A percentile compares a stretch with the other conserved stretches of the same genome.
Evolutionary conservation across 257 asterid species (phyloP).

Genomic region (Plectranthus barbatus): DNA sequence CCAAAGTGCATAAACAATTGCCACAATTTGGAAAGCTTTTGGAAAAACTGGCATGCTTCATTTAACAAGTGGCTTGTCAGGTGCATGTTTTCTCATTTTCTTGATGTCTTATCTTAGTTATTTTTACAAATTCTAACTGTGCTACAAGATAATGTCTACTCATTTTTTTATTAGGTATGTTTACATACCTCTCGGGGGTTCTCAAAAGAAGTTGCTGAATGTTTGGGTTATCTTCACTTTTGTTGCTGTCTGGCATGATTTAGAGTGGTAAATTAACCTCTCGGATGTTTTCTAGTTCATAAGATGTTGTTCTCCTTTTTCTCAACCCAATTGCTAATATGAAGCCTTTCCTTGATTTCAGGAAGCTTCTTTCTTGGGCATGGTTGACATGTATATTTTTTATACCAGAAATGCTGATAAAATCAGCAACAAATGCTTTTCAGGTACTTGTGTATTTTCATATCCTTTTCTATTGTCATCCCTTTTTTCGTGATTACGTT

Average conservation of each 20-base stretch:
- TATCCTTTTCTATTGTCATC: not conserved
- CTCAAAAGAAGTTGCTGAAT: slow-evolving; percentile 75
- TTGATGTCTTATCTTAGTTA: not conserved
- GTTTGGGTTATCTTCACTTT: slow-evolving; percentile 95
- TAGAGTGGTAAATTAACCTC: slow-evolving; percentile 68
- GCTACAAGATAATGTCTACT: not conserved
- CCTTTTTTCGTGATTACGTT: not conserved
- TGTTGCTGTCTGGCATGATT: slow-evolving; percentile 96
- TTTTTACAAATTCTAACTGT: slow-evolving; percentile 8
- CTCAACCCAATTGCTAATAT: slow-evolving; percentile 6
- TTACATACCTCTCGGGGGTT: slow-evolving; percentile 95
- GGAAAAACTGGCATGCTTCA: slow-evolving; percentile 99
- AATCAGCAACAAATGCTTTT: slow-evolving; percentile 52
- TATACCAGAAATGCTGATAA: slow-evolving; percentile 83
- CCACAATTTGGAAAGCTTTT: slow-evolving; percentile 82
- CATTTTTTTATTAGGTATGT: slow-evolving; percentile 48
- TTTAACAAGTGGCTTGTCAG: slow-evolving; percentile 98
- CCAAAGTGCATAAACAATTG: slow-evolving; percentile 92
- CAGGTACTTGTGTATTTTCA: slow-evolving; percentile 38
- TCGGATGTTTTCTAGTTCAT: not conserved
- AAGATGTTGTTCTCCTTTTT: slow-evolving; percentile 3
- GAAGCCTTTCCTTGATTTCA: slow-evolving; percentile 24
- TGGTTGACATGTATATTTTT: slow-evolving; percentile 96
- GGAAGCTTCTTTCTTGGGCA: slow-evolving; percentile 99
- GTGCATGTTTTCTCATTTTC: slow-evolving; percentile 25